Evolutionary conservation across 129 eudicot species (phyloP), one percentile per base, ranked within the genome.

Genomic region (Chrysanthemum seticuspe): DNA sequence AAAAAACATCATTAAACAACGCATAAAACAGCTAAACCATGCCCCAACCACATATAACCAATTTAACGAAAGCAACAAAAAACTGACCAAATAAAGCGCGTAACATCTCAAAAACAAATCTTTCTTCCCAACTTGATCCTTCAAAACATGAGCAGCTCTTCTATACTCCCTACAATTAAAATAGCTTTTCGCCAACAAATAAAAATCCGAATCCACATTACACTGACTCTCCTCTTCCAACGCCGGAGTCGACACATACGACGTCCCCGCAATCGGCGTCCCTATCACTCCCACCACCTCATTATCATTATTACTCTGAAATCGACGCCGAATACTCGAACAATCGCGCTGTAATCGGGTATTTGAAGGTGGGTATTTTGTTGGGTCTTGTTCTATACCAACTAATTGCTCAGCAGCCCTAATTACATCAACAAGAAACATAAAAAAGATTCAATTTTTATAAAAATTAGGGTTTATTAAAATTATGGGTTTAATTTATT

Each of bases 401-500:
- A 95, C 86, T 65, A 95, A 80, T 66, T 90, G 97, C 67, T 95
- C 99, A 58, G 97, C 97, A 72, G 99, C 96, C 97, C 99, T 95
- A 74, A 51, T 55, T 60, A 76, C 4, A 15, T 7, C 13, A 18
- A 29, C 16, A 29, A 6, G 21, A 23, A 21, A 67, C 34, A 13
- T 0, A 6, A 4, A 62, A 23, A 29, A 58, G 27, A 9, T 19
- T 21, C 13, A 58, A 3, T 58, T 58, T 58, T 5, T 9, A 19
- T 10, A 13, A 6, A 19, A 10, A 61, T n/a, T 36, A 68, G 80
- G 82, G 74, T 64, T 68, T 47, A 1, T 21, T 57, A 1, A 62
- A 65, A 15, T 34, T 34, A 34, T 40, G 79, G 75, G 62, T n/a
- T 5, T 56, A n/a, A 25, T 34, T 48, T 19, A 19, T 19, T 19